Evolutionary conservation across 257 asterid species (phyloP), one percentile per base, ranked within the genome.

Genomic region (Rauvolfia tetraphylla): DNA sequence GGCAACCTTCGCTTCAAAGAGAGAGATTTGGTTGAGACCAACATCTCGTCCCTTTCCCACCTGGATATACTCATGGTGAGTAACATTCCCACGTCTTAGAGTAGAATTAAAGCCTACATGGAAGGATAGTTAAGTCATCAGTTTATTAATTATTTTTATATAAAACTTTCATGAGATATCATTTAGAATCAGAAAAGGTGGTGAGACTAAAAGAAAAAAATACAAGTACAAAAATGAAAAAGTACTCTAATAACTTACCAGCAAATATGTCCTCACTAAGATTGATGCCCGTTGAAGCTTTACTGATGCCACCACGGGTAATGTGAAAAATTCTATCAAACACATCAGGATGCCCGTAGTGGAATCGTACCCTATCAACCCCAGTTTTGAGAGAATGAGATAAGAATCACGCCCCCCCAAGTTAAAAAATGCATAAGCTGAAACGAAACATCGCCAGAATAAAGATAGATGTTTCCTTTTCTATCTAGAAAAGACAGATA

Each of bases 221-320:
- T 22, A 18, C 59, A 41, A 1, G 67, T 29, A 57, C 81, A 71
- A 84, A 75, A 75, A 72, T n/a, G n/a, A n/a, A n/a, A 34, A 22
- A n/a, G 74, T 13, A 46, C 25, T 34, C 31, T 59, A 59, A 46
- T 51, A 15, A 53, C 93, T 85, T 87, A 94, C 98, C 98, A 71
- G 98, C 98, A 87, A 94, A 95, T 70, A 95, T 95, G 84, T 95
- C 98, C 88, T 95, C 98, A 58, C 98, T 92, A 65, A 95, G 98
- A 83, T 92, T 95, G 87, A 95, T 91, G 79, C 98, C 98, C 80
- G 86, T 81, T 53, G 98, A 95, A 76, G 98, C 90, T 85, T 95
- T 95, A 84, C 98, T 95, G 80, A 95, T 89, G 83, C 98, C 98
- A 74, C 98, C 98, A 27, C 98, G 97, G 62, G 98, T 95, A 73